Conservation (phyloP, 2,329 filamentous ascomycete species). For the Microsporum audouinii region DNA sequence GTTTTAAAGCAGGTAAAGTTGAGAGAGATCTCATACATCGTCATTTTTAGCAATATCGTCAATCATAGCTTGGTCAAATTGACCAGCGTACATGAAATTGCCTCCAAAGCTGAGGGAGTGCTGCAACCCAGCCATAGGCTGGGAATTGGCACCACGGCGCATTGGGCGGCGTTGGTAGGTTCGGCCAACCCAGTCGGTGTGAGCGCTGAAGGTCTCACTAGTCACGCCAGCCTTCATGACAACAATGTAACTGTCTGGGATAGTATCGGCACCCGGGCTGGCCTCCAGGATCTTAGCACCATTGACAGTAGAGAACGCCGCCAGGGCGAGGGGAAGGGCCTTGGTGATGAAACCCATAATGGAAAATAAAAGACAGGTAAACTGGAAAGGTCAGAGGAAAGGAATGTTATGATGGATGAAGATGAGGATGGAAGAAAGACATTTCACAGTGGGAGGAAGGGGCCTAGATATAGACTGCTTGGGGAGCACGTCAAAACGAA, state of each 20-base stretch:
- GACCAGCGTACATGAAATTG: slow-evolving; percentile 6
- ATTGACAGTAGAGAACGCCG: slow-evolving; percentile 7
- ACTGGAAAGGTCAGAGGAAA: neutral
- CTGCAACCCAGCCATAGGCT: slow-evolving; percentile 5
- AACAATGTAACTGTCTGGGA: slow-evolving; percentile 9
- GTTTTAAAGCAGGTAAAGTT: neutral
- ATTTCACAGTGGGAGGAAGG: neutral
- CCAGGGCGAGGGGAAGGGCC: slow-evolving; percentile 4
- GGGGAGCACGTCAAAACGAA: neutral
- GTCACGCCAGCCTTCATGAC: slow-evolving; percentile 9
- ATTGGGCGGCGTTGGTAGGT: neutral
- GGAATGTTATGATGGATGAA: neutral
- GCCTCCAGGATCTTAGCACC: slow-evolving; percentile 6
- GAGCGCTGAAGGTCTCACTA: slow-evolving; percentile 1
- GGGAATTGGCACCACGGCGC: neutral
- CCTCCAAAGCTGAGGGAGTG: slow-evolving; percentile 5
- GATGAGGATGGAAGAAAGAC: neutral
- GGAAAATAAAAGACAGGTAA: neutral
- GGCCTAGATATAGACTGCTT: neutral
- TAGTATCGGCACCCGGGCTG: neutral
- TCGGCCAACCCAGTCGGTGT: slow-evolving; percentile 4
- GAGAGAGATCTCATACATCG: slow-evolving; percentile 3
- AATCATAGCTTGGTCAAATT: slow-evolving; percentile 9
- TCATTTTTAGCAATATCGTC: slow-evolving; percentile 4
- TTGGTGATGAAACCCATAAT: slow-evolving; percentile 8